A percentile compares a stretch with the other conserved stretches of the same genome.
These are phyloP conservation scores for Trichoderma erinaceum DNA, from an alignment of 495 filamentous ascomycete genomes.

Conservation along the genomic window DNA sequence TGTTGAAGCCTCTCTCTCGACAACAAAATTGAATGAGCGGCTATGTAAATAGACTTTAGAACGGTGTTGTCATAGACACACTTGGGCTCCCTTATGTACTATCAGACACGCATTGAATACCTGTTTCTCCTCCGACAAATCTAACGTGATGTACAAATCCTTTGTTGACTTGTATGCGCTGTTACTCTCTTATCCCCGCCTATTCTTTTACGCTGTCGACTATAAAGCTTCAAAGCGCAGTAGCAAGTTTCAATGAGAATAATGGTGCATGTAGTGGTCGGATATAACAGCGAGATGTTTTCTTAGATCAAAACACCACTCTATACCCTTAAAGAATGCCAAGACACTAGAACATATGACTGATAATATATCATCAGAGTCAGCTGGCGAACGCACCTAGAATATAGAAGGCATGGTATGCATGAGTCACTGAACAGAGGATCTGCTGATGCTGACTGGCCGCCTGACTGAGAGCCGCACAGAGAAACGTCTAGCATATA, in stretches of 20 bases:
- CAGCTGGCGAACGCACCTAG: not conserved
- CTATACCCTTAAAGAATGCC: no score
- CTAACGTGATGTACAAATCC: not conserved
- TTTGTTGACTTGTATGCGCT: no score
- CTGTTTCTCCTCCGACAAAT: not conserved
- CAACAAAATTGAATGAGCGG: not conserved
- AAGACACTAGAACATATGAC: not conserved
- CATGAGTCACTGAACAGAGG: not conserved
- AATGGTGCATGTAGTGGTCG: no score
- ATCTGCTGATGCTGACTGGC: not conserved
- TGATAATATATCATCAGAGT: not conserved
- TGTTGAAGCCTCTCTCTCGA: not conserved
- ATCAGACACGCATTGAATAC: conserved; percentile 7
- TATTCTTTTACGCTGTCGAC: no score
- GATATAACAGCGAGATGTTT: no score
- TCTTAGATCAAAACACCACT: no score
- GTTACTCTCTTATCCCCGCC: no score
- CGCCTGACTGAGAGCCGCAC: not conserved
- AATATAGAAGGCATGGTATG: not conserved
- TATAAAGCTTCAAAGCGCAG: no score
- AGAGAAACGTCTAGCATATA: not conserved
- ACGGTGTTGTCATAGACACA: conserved; percentile 6
- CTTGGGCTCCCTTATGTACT: conserved; percentile 8
- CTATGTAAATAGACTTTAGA: conserved; percentile 12
- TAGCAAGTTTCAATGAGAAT: no score